Base-by-base conservation (phyloP, 768 basidiomycete genomes). In the Pulveroboletus sp. region DNA sequence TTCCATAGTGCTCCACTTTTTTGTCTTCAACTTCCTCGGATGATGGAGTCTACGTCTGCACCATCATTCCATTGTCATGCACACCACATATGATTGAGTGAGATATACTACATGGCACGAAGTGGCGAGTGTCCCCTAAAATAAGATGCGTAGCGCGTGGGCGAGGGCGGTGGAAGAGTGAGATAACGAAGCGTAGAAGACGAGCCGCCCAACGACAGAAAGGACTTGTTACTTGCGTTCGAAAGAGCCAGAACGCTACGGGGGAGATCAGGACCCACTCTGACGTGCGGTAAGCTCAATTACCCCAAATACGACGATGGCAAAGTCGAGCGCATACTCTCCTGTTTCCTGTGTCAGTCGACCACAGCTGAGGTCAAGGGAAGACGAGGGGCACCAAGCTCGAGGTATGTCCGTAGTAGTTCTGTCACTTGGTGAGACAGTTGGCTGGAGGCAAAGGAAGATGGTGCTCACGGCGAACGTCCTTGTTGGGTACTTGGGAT, bases 21-120 rank as follows among this genome's bases (percentile, higher is more conserved):
- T 98, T 68, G 94, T 96, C 53, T 97, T 85, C 79, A 97, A 97
- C 72, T 98, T 96, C 79, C 78, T 99, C 13, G 96, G 95, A 68
- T 98, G 69, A 71, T 49, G 32, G 17, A 11, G 24, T 33, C 31
- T 21, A 21, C 4, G 21, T 21, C 21, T 21, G 21, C 21, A 21
- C 21, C 18, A 31, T 3, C 13, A 43, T 18, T 2, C 18, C 4
- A 11, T 26, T 13, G 44, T 21, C 14, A 14, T 27, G 44, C 17
- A 27, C 32, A 33, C 28, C 49, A 33, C 17, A 14, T 24, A 35
- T 33, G 3, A 32, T 14, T 14, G 44, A 38, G 14, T 49, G 46
- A 44, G 26, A 51, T 55, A 55, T 27, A 49, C 11, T 62, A 57
- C 51, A 64, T 30, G 46, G 31, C 5, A 15, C 18, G 50, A 30